phyloP scores from a whole-genome alignment of 1,284 basidiomycete genomes.

The Pseudozyma hubeiensis region DNA sequence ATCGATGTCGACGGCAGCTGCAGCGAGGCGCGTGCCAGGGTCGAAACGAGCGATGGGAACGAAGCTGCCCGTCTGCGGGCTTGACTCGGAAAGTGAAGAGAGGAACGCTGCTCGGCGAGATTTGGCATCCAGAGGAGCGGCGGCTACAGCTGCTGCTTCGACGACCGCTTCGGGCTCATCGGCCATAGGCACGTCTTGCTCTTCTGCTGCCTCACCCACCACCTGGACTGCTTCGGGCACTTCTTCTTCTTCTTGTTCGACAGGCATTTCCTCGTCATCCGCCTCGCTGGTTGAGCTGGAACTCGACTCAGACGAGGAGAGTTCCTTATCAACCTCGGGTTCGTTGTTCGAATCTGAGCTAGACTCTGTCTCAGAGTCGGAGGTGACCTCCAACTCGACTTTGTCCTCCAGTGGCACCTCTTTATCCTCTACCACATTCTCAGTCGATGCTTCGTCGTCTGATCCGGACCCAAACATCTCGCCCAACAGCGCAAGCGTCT shows the following conservation, averaged over 20 bases:
- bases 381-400: neutral
- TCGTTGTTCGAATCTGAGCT: constrained; percentile 17
- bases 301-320: constrained; percentile 6
- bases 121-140: constrained; percentile 20
- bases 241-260: neutral
- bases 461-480: constrained; percentile 74
- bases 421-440: neutral
- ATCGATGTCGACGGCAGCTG: neutral
- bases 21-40: constrained; percentile 20
- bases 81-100: constrained; percentile 7
- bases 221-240: neutral
- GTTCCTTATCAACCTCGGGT: neutral
- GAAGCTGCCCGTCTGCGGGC: constrained; percentile 7
- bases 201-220: constrained; percentile 2
- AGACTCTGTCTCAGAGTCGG: constrained; percentile 8
- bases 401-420: neutral
- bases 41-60: constrained; percentile 45
- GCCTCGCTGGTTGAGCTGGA: constrained; percentile 9
- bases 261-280: constrained; percentile 8
- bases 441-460: constrained; percentile 65
- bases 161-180: neutral
- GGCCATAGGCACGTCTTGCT: constrained; percentile 8
- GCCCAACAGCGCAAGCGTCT: constrained; percentile 45
- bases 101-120: constrained; percentile 34
- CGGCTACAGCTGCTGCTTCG: neutral